A percentile compares a stretch with the other conserved stretches of the same genome.
These are phyloP conservation scores for Aquilaria sinensis DNA, from an alignment of 345 rosid genomes.

Conservation along the genomic window DNA sequence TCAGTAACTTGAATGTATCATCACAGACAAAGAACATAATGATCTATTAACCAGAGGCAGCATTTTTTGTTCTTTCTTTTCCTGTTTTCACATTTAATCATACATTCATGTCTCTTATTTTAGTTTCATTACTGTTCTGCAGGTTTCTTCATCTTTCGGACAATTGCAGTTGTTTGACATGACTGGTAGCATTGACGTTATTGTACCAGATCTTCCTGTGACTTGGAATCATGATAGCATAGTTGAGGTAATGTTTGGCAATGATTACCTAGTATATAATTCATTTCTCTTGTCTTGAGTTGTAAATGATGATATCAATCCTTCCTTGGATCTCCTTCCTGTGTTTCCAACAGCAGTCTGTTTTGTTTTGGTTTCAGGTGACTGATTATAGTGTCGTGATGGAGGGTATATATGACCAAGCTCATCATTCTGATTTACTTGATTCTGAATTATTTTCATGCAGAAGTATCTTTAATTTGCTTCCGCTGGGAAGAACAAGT, in stretches of 20 bases:
- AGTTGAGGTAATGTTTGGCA: constrained; percentile 46
- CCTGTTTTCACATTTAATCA: not conserved
- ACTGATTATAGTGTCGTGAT: constrained; percentile 43
- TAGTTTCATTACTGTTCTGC: constrained; percentile 14
- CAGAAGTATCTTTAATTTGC: constrained; percentile 38
- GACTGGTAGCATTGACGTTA: constrained; percentile 61
- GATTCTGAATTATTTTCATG: constrained; percentile 33
- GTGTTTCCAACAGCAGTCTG: constrained; percentile 7
- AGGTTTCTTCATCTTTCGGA: constrained; percentile 65
- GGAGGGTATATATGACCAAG: constrained; percentile 47
- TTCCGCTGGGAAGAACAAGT: constrained; percentile 23
- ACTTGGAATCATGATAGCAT: constrained; percentile 39
- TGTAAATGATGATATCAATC: constrained; percentile 7
- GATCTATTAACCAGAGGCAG: not conserved
- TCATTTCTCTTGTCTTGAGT: constrained; percentile 14
- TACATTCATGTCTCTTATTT: constrained; percentile 9
- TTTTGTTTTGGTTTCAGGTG: constrained; percentile 42
- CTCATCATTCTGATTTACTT: constrained; percentile 21
- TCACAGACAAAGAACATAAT: not conserved
- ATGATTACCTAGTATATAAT: constrained; percentile 8
- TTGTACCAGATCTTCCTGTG: constrained; percentile 60
- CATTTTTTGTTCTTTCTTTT: constrained; percentile 2
- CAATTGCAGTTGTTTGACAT: constrained; percentile 71
- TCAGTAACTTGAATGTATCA: constrained; percentile 21
- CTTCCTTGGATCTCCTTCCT: not conserved